phyloP scores from a whole-genome alignment of 768 basidiomycete species.

The Termitomyces sp. region DNA sequence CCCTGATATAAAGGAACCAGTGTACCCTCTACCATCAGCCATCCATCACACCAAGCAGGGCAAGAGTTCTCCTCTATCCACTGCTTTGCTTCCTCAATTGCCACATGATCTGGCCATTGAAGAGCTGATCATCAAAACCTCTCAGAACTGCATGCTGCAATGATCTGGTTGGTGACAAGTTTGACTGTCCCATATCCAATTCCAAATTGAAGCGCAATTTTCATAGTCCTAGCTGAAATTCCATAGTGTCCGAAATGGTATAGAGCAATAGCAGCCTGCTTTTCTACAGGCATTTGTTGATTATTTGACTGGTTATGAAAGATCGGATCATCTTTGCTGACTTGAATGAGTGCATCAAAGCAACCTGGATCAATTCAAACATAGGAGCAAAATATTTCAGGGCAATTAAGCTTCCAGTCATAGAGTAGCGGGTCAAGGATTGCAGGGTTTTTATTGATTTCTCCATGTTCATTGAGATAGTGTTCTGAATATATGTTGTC shows the following conservation, averaged over 20 bases:
- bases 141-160: conserved; percentile 17
- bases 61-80: conserved; percentile 33
- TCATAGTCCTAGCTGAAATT: conserved; percentile 27
- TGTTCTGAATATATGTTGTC: too few relatives aligned
- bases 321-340: conserved; percentile 17
- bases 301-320: conserved; percentile 26
- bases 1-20: conserved; percentile 26
- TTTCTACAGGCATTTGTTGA: conserved; percentile 22
- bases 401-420: background rate
- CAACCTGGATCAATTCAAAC: conserved; percentile 19
- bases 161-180: conserved; percentile 20
- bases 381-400: conserved; percentile 15
- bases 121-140: conserved; percentile 24
- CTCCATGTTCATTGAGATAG: background rate
- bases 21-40: conserved; percentile 36
- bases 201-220: conserved; percentile 34
- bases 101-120: conserved; percentile 22
- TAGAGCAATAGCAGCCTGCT: conserved; percentile 34
- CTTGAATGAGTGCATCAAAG: conserved; percentile 19
- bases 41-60: conserved; percentile 31
- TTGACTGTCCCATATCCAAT: conserved; percentile 29
- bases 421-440: background rate
- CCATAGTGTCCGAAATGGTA: conserved; percentile 35
- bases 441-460: background rate
- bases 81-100: conserved; percentile 31